Conservation (phyloP, 345 rosid genomes). For the Pelargonium nanum region DNA sequence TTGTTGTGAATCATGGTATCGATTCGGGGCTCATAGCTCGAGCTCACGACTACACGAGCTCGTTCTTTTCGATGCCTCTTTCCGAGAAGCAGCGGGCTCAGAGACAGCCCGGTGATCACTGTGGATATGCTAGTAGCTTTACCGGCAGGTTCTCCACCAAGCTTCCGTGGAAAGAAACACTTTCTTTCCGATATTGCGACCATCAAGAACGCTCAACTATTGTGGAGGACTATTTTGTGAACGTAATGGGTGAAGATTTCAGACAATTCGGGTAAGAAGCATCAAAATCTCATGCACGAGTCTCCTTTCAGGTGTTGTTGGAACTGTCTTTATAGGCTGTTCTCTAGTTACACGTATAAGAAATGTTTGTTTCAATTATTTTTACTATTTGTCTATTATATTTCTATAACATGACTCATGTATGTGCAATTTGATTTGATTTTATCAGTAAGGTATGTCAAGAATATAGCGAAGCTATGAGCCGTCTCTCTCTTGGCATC, state of each 20-base stretch:
- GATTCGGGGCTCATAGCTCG: slow-evolving; percentile 41
- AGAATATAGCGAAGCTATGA: slow-evolving; percentile 80
- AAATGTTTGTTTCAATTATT: too few species aligned
- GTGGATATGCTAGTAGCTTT: slow-evolving; percentile 96
- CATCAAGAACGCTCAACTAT: slow-evolving; percentile 26
- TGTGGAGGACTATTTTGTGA: slow-evolving; percentile 45
- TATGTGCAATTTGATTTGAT: not conserved
- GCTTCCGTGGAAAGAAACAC: slow-evolving; percentile 99
- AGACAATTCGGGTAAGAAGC: slow-evolving; percentile 47
- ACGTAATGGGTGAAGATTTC: slow-evolving; percentile 60
- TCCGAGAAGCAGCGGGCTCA: slow-evolving; percentile 59
- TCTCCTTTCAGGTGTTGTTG: too few species aligned
- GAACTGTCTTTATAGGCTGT: too few species aligned
- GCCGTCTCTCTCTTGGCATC: slow-evolving; percentile 63
- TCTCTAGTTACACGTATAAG: too few species aligned
- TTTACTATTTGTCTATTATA: too few species aligned
- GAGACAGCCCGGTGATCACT: slow-evolving; percentile 68
- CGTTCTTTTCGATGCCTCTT: slow-evolving; percentile 68
- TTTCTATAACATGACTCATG: too few species aligned
- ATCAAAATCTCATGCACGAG: too few species aligned
- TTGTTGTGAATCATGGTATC: slow-evolving; percentile 80
- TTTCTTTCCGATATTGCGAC: slow-evolving; percentile 57
- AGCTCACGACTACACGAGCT: slow-evolving; percentile 56
- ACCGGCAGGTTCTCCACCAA: slow-evolving; percentile 83
- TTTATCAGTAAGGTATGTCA: slow-evolving; percentile 55